Evolutionary conservation across 371 early-diverging fungal species (phyloP), one percentile per base, ranked within the genome.

Genomic region (Batrachochytrium dendrobatidis): DNA sequence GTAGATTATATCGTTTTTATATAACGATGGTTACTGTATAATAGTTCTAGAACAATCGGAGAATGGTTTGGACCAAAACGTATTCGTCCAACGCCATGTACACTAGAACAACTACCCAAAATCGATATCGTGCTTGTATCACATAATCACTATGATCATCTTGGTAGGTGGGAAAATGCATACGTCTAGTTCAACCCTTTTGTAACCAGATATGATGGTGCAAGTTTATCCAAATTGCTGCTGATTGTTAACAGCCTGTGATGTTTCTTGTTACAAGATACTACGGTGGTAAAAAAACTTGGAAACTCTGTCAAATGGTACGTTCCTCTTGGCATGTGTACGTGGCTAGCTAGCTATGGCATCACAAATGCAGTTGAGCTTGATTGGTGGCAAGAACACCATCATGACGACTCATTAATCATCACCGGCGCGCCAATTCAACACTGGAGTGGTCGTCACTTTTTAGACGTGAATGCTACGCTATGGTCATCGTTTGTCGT

Each of bases 321-420:
- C 62, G 74, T 82, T 20, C 85, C 85, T 7, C 58, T 81, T 10
- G 85, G 85, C 1, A 55, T 84, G 25, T 63, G 71, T 33, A 64
- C 67, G 25, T 84, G 82, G 82, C 79, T 84, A 60, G 48, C 66
- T 3, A 56, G 70, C 45, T 62, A 67, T 56, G 78, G 78, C 17
- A 70, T 84, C 28, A 76, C 75, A 7, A 81, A 78, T 64, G 82
- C 78, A 67, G 69, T 81, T 30, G 85, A 84, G 56, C 60, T 82
- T n/a, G 83, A 82, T 55, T 84, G 83, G 83, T 84, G 81, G 83
- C 78, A 81, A 59, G 83, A 82, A 46, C 66, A 69, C 30, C 68
- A 62, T 33, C 80, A 80, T 50, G 70, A 71, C 28, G 68, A 60
- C 34, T 57, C 61, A 17, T 74, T 74, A 28, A 68, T 66, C 31